Percentiles rank a stretch among this genome's conserved stretches.
Conservation (phyloP, 176 grass and related monocot species). For the Triticum monococcum region DNA sequence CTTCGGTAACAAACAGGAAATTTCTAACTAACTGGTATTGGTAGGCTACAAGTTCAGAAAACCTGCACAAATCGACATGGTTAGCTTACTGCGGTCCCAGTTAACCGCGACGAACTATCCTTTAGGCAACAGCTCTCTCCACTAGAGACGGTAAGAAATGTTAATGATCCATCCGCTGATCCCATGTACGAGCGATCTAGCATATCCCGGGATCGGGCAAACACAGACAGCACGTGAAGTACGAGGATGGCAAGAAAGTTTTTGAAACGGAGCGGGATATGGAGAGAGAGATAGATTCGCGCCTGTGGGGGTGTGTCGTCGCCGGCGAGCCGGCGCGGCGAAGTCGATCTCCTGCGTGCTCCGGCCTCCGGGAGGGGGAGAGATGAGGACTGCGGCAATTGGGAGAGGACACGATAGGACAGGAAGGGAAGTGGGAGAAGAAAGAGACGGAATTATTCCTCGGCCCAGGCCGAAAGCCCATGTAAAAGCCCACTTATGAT, state of each 20-base stretch:
- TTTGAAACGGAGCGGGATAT: background rate
- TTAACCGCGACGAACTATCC: background rate
- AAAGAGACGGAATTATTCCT: background rate
- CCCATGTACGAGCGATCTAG: background rate
- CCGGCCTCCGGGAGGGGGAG: background rate
- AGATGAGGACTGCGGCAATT: background rate
- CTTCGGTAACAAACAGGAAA: background rate
- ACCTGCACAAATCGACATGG: background rate
- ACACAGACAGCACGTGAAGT: background rate
- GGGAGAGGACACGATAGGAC: background rate
- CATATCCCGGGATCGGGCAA: constrained; percentile 5
- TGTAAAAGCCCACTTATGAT: background rate
- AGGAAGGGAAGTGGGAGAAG: background rate
- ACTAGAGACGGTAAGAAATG: background rate
- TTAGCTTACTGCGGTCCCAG: background rate
- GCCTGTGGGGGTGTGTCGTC: background rate
- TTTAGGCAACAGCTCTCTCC: background rate
- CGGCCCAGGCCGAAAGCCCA: background rate
- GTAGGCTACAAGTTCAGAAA: background rate
- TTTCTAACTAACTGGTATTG: background rate
- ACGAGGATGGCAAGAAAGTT: background rate
- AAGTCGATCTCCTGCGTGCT: background rate
- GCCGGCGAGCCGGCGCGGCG: constrained; percentile 24
- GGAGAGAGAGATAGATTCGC: background rate
- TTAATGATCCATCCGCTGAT: background rate